phyloP scores from a whole-genome alignment of 1,139 yeast genomes.

The Wickerhamomyces sp. region DNA sequence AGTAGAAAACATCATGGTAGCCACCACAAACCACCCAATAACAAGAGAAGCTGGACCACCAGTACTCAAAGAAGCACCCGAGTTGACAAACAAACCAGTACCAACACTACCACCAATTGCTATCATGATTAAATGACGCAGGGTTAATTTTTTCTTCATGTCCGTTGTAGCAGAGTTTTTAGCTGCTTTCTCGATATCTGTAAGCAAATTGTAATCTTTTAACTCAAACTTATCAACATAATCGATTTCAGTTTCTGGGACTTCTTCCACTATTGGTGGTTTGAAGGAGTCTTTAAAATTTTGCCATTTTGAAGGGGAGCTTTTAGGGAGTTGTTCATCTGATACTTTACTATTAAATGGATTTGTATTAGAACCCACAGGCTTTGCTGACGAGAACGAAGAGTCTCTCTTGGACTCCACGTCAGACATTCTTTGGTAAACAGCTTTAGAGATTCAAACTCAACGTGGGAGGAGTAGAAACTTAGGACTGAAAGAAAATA shows the following conservation, averaged over 20 bases:
- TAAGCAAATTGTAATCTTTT: conserved; percentile 20
- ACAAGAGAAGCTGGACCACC: conserved; percentile 71
- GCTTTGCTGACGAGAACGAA: not conserved
- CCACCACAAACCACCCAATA: conserved; percentile 51
- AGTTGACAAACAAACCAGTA: conserved; percentile 57
- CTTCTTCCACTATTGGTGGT: conserved; percentile 30
- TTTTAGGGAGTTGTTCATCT: not conserved
- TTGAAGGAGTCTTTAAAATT: conserved; percentile 49
- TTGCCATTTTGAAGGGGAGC: conserved; percentile 26
- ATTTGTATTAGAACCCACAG: not conserved
- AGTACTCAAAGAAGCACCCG: conserved; percentile 54
- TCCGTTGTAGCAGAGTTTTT: conserved; percentile 65
- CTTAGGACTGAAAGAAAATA: no score
- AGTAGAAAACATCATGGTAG: conserved; percentile 58
- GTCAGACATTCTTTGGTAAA: no score
- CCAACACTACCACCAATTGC: conserved; percentile 90
- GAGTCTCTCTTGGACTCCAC: no score
- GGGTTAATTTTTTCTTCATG: conserved; percentile 61
- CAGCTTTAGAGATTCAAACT: no score
- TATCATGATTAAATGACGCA: conserved; percentile 70
- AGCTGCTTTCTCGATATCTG: conserved; percentile 62
- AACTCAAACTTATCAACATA: conserved; percentile 44
- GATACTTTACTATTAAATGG: not conserved
- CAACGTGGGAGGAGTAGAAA: no score
- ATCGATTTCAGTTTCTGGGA: conserved; percentile 49